phyloP scores from a whole-genome alignment of 2,329 filamentous ascomycete species.

The Teratosphaeria viscida region DNA sequence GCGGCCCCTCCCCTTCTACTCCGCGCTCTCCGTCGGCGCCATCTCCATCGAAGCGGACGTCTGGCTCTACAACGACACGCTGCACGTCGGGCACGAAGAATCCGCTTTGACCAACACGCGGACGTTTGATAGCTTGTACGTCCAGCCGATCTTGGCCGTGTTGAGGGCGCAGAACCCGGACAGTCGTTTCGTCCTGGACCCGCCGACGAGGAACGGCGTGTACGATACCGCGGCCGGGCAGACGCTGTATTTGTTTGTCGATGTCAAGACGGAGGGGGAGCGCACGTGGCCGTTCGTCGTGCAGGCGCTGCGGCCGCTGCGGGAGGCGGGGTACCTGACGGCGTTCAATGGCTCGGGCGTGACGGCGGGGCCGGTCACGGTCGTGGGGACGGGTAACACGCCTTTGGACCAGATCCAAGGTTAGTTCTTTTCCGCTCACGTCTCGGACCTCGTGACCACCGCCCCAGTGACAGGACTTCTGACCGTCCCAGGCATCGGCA shows the following conservation, averaged over 20 bases:
- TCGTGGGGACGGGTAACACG: slow-evolving; percentile 42
- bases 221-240: slow-evolving; percentile 47
- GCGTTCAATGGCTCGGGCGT: slow-evolving; percentile 38
- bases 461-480: neutral
- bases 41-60: slow-evolving; percentile 51
- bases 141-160: slow-evolving; percentile 48
- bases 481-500: neutral
- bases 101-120: slow-evolving; percentile 41
- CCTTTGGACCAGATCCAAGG: slow-evolving; percentile 7
- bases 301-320: slow-evolving; percentile 46
- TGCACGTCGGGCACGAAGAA: slow-evolving; percentile 48
- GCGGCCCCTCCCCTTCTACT: slow-evolving; percentile 33
- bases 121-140: slow-evolving; percentile 49
- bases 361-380: slow-evolving; percentile 44
- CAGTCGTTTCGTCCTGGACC: slow-evolving; percentile 28
- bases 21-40: slow-evolving; percentile 47
- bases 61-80: slow-evolving; percentile 46
- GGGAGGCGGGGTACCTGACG: slow-evolving; percentile 43
- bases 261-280: slow-evolving; percentile 49
- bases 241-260: slow-evolving; percentile 55
- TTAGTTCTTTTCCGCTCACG: neutral
- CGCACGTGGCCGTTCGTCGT: slow-evolving; percentile 48
- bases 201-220: slow-evolving; percentile 46
- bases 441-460: neutral
- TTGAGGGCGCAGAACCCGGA: slow-evolving; percentile 47